These are phyloP conservation scores for Cucurbita pepo DNA, from an alignment of 306 rosid species.

Conservation along the genomic window DNA sequence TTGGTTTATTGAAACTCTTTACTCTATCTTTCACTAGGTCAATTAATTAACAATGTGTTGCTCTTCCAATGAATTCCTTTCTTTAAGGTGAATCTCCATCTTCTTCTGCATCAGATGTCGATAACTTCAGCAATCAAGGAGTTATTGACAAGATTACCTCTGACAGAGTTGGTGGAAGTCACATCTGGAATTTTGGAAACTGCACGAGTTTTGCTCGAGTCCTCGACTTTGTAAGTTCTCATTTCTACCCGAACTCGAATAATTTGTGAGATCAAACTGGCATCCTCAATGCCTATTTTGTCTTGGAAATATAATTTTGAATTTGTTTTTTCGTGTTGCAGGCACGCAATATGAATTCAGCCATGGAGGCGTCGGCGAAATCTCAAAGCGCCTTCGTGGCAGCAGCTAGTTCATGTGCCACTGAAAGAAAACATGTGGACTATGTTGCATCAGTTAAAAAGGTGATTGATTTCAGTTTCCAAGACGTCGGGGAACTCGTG, in stretches of 20 bases:
- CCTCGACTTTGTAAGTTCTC: slow-evolving; percentile 43
- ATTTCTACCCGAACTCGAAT: neutral
- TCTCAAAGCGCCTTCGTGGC: slow-evolving; percentile 35
- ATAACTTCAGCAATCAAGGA: slow-evolving; percentile 39
- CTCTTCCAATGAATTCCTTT: neutral
- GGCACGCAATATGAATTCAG: slow-evolving; percentile 3
- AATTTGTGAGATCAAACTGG: neutral
- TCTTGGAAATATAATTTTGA: neutral
- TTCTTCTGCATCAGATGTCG: slow-evolving; percentile 57
- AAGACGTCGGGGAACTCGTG: slow-evolving; percentile 55
- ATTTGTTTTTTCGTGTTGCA: neutral
- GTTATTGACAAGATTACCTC: slow-evolving; percentile 28
- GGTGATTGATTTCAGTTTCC: slow-evolving; percentile 71
- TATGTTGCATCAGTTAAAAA: slow-evolving; percentile 37
- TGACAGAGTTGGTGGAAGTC: slow-evolving; percentile 23
- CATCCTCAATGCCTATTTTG: neutral
- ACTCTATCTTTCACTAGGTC: neutral
- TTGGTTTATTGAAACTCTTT: neutral
- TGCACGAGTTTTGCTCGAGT: slow-evolving; percentile 27
- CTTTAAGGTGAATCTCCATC: slow-evolving; percentile 49
- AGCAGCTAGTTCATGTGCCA: slow-evolving; percentile 30
- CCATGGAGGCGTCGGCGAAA: slow-evolving; percentile 16
- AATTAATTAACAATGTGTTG: neutral
- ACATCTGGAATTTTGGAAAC: slow-evolving; percentile 24
- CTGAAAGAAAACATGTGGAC: slow-evolving; percentile 35